Percentiles rank a stretch among this genome's conserved stretches.
Evolutionary conservation across 805 yeast species (phyloP).

Genomic region (Starmerella bacillaris): DNA sequence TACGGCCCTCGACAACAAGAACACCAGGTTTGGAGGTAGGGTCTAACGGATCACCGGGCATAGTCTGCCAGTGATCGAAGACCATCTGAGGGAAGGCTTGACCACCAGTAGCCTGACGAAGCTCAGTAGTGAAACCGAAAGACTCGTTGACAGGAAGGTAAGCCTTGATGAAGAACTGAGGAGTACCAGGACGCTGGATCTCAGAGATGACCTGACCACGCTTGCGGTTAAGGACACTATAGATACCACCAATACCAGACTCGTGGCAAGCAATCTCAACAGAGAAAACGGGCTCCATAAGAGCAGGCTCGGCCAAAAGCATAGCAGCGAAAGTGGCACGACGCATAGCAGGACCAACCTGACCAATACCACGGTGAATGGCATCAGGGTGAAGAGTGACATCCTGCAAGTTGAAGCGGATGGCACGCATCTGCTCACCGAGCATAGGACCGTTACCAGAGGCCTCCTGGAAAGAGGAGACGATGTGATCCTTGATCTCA

Average conservation of each 20-base stretch:
- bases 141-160: slow-evolving; percentile 99
- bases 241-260: slow-evolving; percentile 98
- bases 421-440: slow-evolving; percentile 91
- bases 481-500: slow-evolving; percentile 99
- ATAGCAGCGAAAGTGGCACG: slow-evolving; percentile 97
- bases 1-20: slow-evolving; percentile 55
- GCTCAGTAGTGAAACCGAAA: slow-evolving; percentile 98
- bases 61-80: slow-evolving; percentile 93
- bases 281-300: slow-evolving; percentile 98
- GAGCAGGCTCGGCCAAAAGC: slow-evolving; percentile 95
- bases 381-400: slow-evolving; percentile 99
- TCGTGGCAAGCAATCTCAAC: slow-evolving; percentile 99
- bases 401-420: slow-evolving; percentile 95
- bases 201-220: slow-evolving; percentile 99
- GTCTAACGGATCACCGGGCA: slow-evolving; percentile 86
- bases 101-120: slow-evolving; percentile 99
- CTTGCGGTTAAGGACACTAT: slow-evolving; percentile 91
- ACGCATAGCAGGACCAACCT: slow-evolving; percentile 99
- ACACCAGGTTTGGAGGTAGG: slow-evolving; percentile 54
- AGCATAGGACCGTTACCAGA: slow-evolving; percentile 98
- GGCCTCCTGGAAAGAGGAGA: slow-evolving; percentile 99
- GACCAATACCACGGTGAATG: slow-evolving; percentile 99
- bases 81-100: slow-evolving; percentile 99
- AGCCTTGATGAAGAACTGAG: slow-evolving; percentile 98
- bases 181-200: slow-evolving; percentile 99